Conservation (phyloP, 345 rosid genomes). For the Conringia planisiliqua region DNA sequence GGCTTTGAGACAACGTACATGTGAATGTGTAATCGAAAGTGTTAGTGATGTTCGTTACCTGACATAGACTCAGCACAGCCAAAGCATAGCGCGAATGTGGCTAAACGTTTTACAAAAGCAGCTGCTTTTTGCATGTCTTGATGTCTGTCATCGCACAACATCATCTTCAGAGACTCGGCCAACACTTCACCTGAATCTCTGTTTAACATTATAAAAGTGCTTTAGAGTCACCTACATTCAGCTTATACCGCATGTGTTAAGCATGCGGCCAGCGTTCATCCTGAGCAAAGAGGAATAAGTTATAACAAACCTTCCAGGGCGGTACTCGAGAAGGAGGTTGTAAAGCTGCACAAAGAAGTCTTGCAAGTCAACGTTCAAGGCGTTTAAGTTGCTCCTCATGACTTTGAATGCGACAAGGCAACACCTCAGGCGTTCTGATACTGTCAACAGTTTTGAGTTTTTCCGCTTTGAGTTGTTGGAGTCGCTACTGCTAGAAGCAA, state of each 20-base stretch:
- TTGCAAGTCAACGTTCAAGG: conserved; percentile 91
- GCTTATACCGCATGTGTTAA: neutral
- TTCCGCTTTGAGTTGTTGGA: conserved; percentile 39
- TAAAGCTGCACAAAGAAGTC: conserved; percentile 87
- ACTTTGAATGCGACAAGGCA: conserved; percentile 95
- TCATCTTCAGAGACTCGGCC: conserved; percentile 86
- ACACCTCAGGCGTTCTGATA: conserved; percentile 77
- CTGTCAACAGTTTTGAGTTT: conserved; percentile 39
- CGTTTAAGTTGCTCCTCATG: conserved; percentile 93
- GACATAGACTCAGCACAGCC: conserved; percentile 93
- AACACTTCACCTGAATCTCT: conserved; percentile 86
- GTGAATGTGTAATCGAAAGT: neutral
- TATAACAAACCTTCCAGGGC: conserved; percentile 84
- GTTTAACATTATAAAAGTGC: conserved; percentile 18
- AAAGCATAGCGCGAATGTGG: conserved; percentile 74
- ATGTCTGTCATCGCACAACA: conserved; percentile 92
- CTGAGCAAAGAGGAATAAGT: neutral
- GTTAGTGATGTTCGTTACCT: conserved; percentile 39
- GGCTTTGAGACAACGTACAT: neutral
- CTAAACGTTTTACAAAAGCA: conserved; percentile 88
- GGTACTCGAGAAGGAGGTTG: conserved; percentile 81
- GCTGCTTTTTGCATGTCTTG: conserved; percentile 99
- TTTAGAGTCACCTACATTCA: neutral
- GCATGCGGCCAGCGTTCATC: too few relatives aligned
- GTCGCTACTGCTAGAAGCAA: conserved; percentile 55